Percentiles rank a stretch among this genome's conserved stretches.
Evolutionary conservation across 2,329 filamentous ascomycete species (phyloP).

Genomic region (Neophaeococcomyces aloes): DNA sequence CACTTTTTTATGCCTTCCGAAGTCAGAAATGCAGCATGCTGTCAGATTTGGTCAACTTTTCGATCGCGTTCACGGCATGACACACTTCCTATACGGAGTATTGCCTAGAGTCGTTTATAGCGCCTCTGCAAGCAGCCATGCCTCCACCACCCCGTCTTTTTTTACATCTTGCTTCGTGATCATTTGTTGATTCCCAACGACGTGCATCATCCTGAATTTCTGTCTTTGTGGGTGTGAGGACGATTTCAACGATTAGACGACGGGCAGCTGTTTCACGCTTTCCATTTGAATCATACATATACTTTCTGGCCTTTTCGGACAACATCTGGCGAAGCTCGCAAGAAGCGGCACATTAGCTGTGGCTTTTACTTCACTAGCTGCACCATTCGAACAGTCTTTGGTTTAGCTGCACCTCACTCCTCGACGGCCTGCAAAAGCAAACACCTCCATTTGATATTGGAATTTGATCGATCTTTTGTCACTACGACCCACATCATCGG

Average conservation of each 20-base stretch:
- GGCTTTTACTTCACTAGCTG: constrained; percentile 5
- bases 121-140: background rate
- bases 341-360: background rate
- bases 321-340: background rate
- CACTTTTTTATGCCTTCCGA: background rate
- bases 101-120: background rate
- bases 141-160: background rate
- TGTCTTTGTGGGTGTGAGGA: no score
- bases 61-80: background rate
- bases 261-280: no score
- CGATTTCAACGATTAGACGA: no score
- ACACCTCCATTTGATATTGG: no score
- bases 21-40: background rate
- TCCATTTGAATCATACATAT: no score
- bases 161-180: no score
- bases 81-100: no score
- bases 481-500: no score
- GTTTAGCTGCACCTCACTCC: background rate
- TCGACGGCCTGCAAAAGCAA: background rate
- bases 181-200: no score
- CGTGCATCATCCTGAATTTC: no score
- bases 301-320: background rate
- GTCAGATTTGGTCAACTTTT: background rate
- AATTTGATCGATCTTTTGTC: no score
- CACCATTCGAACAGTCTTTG: background rate